Base-by-base conservation (phyloP, 1,139 yeast genomes). In the Hyphopichia buzzinii region DNA sequence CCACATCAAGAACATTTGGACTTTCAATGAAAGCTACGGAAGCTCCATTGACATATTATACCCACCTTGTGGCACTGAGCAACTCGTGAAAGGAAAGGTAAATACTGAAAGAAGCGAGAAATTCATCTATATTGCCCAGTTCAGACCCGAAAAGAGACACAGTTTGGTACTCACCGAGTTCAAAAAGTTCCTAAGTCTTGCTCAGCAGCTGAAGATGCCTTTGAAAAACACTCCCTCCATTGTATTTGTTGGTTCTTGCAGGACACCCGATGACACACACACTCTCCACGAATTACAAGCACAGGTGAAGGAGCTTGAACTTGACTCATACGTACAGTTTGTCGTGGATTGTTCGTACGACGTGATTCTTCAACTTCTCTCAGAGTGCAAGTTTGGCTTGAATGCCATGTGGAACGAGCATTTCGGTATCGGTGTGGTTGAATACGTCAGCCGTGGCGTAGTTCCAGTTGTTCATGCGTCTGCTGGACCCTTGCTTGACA, bases 321-420 rank as follows among this genome's bases (percentile, higher is more conserved):
- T 92, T 14, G 34, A 45, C 0, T 70, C 67, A 2, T 61, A 66
- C 35, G 77, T 89, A 31, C 78, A 79, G 34, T 85, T 92, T 49
- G 72, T 81, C 3, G 74, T 86, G 6, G 95, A 92, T 58, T 84
- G 92, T 29, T 73, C 88, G 4, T 87, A 88, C 65, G 71, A 67
- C 2, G 74, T 71, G 19, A 81, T 94, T 14, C 67, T 77, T 30
- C 52, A 61, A 24, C 73, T 76, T 43, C 66, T 94, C 31, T 54
- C 68, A n/a, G 62, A 60, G 7, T 78, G 90, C 2, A 78, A 81
- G 27, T 81, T 78, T 49, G 98, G 98, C 3, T 69, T 92, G 33
- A 90, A 94, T 53, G 92, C 96, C 19, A 94, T 94, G 99, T 94
- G 98, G 98, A 92, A 94, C 59, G 99, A 94, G 64, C 99, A 94